Base-by-base conservation (phyloP, 495 filamentous ascomycete species). In the Rhizodiscina lignyota region DNA sequence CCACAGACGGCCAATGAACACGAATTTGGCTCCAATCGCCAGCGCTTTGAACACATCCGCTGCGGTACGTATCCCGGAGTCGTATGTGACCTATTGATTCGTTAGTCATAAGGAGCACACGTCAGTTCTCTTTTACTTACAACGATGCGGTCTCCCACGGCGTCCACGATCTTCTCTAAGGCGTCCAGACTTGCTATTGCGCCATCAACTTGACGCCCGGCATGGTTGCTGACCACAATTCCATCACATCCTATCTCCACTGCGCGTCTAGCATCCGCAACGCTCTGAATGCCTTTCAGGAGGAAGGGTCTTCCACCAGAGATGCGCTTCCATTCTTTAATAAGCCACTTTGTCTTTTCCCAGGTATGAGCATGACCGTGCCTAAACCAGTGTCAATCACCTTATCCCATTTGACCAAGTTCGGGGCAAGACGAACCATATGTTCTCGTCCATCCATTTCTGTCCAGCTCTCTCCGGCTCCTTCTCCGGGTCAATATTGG, bases 201-300 rank as follows among this genome's bases (percentile, higher is more conserved):
- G 8, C 56, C 56, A 26, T 59, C 53, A n/a, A 58, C 39, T 35
- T 58, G 56, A 40, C 66, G 45, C 3, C 66, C 66, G 2, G 65
- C 66, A 34, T 70, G 67, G 20, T 73, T 75, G 38, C 55, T 63
- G n/a, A 76, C 67, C 0, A 72, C 63, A 39, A 72, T 70, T 1
- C 66, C 67, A 49, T 70, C 64, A 26, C 63, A 58, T 5, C 65
- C 70, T 19, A 56, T 21, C 48, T 74, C 59, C 1, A 69, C 68
- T 21, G 66, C 67, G 44, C 59, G 65, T 37, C 52, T 49, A 35
- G 68, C 70, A 51, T 71, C 68, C 3, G 44, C 50, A 3, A 69
- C 65, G 24, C 54, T 56, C 49, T 73, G 67, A 21, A 72, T 68
- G 0, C 68, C 67, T 48, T 74, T 73, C 11, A 75, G 48, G 2